Evolutionary conservation across 2,329 filamentous ascomycete species (phyloP).

Genomic region (Huntiella abstrusa): DNA sequence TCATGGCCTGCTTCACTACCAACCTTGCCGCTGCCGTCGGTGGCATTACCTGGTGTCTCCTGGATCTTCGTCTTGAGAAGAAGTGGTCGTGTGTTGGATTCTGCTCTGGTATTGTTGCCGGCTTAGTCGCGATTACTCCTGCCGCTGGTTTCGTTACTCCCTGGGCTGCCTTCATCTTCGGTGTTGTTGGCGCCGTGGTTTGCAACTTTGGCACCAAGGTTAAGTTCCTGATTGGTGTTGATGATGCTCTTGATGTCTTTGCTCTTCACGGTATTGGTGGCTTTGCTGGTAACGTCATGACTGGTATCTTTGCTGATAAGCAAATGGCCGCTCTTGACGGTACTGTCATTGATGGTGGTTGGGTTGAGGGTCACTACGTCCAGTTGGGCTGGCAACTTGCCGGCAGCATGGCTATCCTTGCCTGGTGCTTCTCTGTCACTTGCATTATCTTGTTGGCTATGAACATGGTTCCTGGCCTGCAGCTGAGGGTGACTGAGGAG

Average conservation of each 20-base stretch:
- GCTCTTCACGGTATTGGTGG: constrained; percentile 76
- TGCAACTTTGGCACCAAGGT: constrained; percentile 81
- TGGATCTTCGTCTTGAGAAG: constrained; percentile 78
- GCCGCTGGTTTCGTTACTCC: constrained; percentile 64
- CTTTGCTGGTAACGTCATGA: constrained; percentile 61
- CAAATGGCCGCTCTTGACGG: constrained; percentile 57
- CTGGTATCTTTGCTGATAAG: constrained; percentile 56
- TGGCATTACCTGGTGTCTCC: constrained; percentile 64
- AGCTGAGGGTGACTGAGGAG: constrained; percentile 45
- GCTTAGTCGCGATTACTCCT: constrained; percentile 73
- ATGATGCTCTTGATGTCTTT: constrained; percentile 81
- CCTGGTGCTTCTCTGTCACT: constrained; percentile 48
- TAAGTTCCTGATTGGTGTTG: constrained; percentile 54
- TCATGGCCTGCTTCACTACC: constrained; percentile 80
- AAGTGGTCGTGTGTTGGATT: constrained; percentile 91
- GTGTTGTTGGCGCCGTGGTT: constrained; percentile 40
- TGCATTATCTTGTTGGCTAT: constrained; percentile 51
- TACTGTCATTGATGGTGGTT: constrained; percentile 39
- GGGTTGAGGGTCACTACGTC: constrained; percentile 52
- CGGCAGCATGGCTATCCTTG: constrained; percentile 44
- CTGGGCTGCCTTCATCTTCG: constrained; percentile 39
- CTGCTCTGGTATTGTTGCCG: constrained; percentile 77
- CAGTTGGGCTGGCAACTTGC: constrained; percentile 55
- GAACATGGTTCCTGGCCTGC: constrained; percentile 52
- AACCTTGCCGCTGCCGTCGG: constrained; percentile 70